Evolutionary conservation across 176 grass and related monocot species (phyloP), one percentile per base, ranked within the genome.

Genomic region (Carex littledalei): DNA sequence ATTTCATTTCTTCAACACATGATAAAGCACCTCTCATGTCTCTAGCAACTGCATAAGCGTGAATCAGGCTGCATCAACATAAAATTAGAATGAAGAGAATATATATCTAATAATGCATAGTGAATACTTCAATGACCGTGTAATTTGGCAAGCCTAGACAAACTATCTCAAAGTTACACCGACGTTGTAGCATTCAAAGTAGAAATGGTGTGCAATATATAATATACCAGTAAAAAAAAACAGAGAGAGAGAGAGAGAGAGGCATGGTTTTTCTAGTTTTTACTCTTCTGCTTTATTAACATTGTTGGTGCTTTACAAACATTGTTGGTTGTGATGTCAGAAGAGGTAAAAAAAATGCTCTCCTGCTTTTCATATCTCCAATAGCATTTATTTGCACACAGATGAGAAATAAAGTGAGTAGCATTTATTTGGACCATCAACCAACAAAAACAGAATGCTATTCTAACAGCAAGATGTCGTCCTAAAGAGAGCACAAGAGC

Each of bases 31-130:
- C 96, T 68, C 81, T 89, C 91, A 99, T 99, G 86, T 95, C 93
- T 94, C 96, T 94, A 86, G 91, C 91, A 99, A 95, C 93, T 99
- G 93, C 96, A 95, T 95, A 99, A 95, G 96, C 96, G 90, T 99
- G 96, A 95, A 95, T 85, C 94, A 99, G 89, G 96, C 96, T 99
- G 93, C 93, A 99, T 98, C 89, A 98, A 95, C 79, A 64, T 82
- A 63, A 7, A 43, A 68, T 55, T 67, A 83, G 61, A 24, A 34
- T 57, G 74, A 78, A 78, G 26, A 56, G n/a, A 78, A 78, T 17
- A 77, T 15, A 21, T 78, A 35, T 56, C 50, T 78, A 78, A n/a
- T 0, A 78, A 12, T 53, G 12, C 26, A 76, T 24, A 6, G 6
- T 21, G 52, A 57, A 78, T 4, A 78, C 45, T 78, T 55, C 24